Evolutionary conservation across 495 filamentous ascomycete genomes (phyloP).

Genomic region (Glutinoglossum americanum): DNA sequence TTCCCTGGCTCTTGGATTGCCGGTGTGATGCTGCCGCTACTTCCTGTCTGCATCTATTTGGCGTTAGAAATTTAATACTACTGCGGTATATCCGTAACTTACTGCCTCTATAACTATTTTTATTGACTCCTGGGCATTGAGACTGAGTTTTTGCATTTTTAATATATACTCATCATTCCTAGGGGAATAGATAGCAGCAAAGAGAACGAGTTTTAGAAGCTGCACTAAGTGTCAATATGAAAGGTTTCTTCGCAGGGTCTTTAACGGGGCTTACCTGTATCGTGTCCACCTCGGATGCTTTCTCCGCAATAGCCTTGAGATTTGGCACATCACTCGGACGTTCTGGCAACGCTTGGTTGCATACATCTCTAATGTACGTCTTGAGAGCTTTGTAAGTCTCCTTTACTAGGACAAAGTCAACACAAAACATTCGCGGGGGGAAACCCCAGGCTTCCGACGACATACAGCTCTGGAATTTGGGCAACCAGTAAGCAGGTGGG

Average conservation of each 20-base stretch:
- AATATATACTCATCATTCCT: slow-evolving; percentile 29
- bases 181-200: slow-evolving; percentile 36
- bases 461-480: slow-evolving; percentile 19
- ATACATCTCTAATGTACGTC: slow-evolving; percentile 40
- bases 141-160: slow-evolving; percentile 26
- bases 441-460: background rate
- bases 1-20: background rate
- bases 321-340: slow-evolving; percentile 27
- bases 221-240: slow-evolving; percentile 21
- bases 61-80: background rate
- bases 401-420: slow-evolving; percentile 24
- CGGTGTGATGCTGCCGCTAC: background rate
- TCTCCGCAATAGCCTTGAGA: slow-evolving; percentile 35
- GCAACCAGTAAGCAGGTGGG: slow-evolving; percentile 13
- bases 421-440: background rate
- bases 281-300: background rate
- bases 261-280: background rate
- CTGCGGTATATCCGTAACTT: background rate
- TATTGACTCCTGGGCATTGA: slow-evolving; percentile 19
- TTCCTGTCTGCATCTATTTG: background rate
- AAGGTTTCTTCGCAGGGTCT: background rate
- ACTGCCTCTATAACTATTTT: background rate
- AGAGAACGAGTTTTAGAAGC: slow-evolving; percentile 40
- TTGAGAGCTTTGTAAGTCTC: slow-evolving; percentile 43
- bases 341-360: slow-evolving; percentile 24